Evolutionary conservation across 305 asterid species (phyloP).

Genomic region (Solanum hybrid): DNA sequence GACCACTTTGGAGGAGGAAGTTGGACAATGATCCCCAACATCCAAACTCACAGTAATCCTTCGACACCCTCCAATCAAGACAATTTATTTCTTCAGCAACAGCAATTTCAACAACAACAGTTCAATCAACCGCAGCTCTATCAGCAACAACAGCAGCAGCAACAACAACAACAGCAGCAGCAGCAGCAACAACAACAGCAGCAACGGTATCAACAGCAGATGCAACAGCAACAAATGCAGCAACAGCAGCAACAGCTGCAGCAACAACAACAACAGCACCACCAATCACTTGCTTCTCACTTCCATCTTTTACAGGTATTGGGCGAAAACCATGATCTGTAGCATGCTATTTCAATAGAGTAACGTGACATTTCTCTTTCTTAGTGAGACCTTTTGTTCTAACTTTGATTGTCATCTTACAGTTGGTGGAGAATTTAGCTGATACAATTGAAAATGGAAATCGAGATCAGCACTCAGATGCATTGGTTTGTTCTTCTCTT

Average conservation of each 20-base stretch:
- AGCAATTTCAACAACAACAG: constrained; percentile 54
- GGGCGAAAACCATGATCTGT: neutral
- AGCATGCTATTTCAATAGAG: neutral
- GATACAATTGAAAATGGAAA: constrained; percentile 67
- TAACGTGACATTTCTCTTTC: neutral
- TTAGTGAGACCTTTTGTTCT: neutral
- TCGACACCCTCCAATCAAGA: constrained; percentile 79
- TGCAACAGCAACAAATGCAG: constrained; percentile 45
- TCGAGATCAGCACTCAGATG: constrained; percentile 89
- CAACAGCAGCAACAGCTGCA: constrained; percentile 12
- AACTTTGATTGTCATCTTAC: neutral
- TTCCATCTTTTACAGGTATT: constrained; percentile 68
- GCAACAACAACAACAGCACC: constrained; percentile 35
- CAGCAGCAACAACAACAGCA: constrained; percentile 47
- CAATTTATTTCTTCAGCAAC: constrained; percentile 55
- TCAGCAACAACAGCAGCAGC: constrained; percentile 53
- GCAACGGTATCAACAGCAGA: constrained; percentile 44
- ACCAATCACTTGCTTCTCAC: constrained; percentile 79
- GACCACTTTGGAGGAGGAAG: constrained; percentile 82
- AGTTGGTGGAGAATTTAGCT: constrained; percentile 91
- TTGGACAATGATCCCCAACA: constrained; percentile 86
- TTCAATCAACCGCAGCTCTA: constrained; percentile 42
- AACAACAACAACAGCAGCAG: constrained; percentile 41
- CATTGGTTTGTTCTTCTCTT: constrained; percentile 43
- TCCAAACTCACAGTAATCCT: constrained; percentile 70